Evolutionary conservation across 768 basidiomycete genomes (phyloP), one percentile per base, ranked within the genome.

Genomic region (Collybia sordida): DNA sequence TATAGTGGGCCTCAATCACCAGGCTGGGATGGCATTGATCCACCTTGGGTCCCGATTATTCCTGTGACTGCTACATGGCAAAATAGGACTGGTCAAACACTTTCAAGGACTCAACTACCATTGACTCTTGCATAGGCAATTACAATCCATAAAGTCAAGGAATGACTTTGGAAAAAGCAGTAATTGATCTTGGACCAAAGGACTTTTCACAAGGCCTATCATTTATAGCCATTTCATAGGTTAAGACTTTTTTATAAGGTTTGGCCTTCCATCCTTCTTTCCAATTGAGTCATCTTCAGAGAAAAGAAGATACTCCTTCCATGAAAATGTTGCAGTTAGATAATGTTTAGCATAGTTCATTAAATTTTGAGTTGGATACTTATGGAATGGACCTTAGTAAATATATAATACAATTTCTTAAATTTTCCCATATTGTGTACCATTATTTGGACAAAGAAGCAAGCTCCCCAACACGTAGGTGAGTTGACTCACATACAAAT

Each of bases 201-300:
- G 39, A 49, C 12, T 49, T 49, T 28, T 49, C 48, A 42, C 42
- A 39, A 17, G 48, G 48, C 15, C 39, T 49, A 8, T 19, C 40
- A 42, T 49, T 49, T 42, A 41, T 49, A 18, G 48, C 40, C 8
- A 31, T 49, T 42, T 49, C 25, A 3, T 19, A 17, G 6, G 38
- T 51, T 22, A 51, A 51, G n/a, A 51, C 40, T 31, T 37, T n/a
- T n/a, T n/a, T 51, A 19, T 40, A 47, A 34, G 50, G 39, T 23
- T 43, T 50, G 34, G 49, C 42, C 14, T 50, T 50, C 23, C 8
- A n/a, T 39, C 17, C 22, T 21, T 17, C 23, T 28, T 25, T 51
- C n/a, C n/a, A n/a, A n/a, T n/a, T n/a, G n/a, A n/a, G n/a, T n/a
- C n/a, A n/a, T n/a, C n/a, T n/a, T n/a, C n/a, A n/a, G n/a, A n/a